Conservation (phyloP, 2,329 filamentous ascomycete genomes). For the Lizonia empirigonia region DNA sequence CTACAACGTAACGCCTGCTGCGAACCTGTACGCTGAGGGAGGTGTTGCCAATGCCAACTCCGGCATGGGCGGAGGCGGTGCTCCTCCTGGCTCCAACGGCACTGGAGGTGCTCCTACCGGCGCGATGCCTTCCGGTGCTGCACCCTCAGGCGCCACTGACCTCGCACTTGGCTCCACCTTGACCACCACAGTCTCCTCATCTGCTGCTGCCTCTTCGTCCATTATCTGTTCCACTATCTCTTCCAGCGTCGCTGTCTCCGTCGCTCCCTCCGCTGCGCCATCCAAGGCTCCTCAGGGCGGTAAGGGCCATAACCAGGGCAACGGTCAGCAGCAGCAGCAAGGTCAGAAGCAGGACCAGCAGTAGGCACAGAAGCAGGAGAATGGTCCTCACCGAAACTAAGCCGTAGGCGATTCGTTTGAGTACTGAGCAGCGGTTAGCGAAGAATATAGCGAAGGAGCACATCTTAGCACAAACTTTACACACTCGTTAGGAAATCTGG, state of each 20-base stretch:
- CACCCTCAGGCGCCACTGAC: conserved; percentile 1
- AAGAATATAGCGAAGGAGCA: conserved; percentile 10
- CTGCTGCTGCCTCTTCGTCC: conserved; percentile 3
- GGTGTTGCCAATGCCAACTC: conserved; percentile 36
- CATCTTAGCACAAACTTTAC: conserved; percentile 17
- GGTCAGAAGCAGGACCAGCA: conserved; percentile 1
- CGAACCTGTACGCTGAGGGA: conserved; percentile 33
- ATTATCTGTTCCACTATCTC: background rate
- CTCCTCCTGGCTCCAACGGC: conserved; percentile 18
- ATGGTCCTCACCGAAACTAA: conserved; percentile 1
- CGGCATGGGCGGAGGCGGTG: conserved; percentile 22
- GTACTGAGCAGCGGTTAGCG: conserved; percentile 11
- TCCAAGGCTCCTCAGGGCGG: conserved; percentile 9
- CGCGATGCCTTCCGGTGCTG: background rate
- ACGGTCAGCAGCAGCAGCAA: conserved; percentile 12
- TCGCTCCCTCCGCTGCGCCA: background rate
- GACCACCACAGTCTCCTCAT: conserved; percentile 12
- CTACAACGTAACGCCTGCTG: conserved; percentile 39
- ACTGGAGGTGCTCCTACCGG: conserved; percentile 11
- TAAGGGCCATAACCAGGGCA: conserved; percentile 3
- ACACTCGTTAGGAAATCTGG: conserved; percentile 22
- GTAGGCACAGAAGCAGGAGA: conserved; percentile 6
- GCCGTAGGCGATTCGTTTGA: background rate
- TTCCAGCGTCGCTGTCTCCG: background rate
- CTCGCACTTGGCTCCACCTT: conserved; percentile 13